Evolutionary conservation across 352 stramenopile species (phyloP), one percentile per base, ranked within the genome.

Genomic region (Achlya hypogyna): DNA sequence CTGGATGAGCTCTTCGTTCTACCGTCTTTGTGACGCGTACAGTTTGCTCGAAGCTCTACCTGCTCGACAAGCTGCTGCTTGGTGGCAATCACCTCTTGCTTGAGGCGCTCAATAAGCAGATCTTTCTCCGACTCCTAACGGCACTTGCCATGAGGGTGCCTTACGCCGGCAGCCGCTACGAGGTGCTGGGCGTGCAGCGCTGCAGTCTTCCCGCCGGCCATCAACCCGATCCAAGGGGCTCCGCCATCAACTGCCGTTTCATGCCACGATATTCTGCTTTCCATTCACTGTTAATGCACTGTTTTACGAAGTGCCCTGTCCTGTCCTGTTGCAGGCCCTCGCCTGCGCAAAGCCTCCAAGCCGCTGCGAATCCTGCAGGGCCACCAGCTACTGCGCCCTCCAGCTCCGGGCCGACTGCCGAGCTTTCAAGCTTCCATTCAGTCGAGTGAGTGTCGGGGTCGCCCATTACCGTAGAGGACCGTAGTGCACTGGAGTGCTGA

Each of bases 1-100:
- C 25, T 56, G 49, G 49, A 56, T 16, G 25, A 38, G 49, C 31
- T 56, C 49, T 56, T 56, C 49, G 31, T 20, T 56, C 49, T 56
- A 56, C n/a, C 2, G 38, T 4, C 31, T 31, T 10, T n/a, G 25
- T 10, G 25, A 20, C 8, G 10, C 10, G 16, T 12, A 20, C 25
- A 12, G 25, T 35, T 12, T 1, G 25, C 16, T 22, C 25, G 25
- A 10, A 38, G 25, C 49, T 38, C 18, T 10, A 56, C 49, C 49
- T 38, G 31, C 49, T 56, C 49, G 25, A 35, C 31, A 20, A 56
- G 25, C 49, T 35, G 14, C 25, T 56, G 49, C 31, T 56, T 56
- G 25, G 25, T 38, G 14, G 31, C 31, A 10, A 16, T 56, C 10
- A 35, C 10, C 31, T 56, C 49, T 3, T 56, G 25, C 31, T 35